Percentiles rank a stretch among this genome's conserved stretches.
Evolutionary conservation across 352 stramenopile species (phyloP).

Genomic region (Pythium aristosporum): DNA sequence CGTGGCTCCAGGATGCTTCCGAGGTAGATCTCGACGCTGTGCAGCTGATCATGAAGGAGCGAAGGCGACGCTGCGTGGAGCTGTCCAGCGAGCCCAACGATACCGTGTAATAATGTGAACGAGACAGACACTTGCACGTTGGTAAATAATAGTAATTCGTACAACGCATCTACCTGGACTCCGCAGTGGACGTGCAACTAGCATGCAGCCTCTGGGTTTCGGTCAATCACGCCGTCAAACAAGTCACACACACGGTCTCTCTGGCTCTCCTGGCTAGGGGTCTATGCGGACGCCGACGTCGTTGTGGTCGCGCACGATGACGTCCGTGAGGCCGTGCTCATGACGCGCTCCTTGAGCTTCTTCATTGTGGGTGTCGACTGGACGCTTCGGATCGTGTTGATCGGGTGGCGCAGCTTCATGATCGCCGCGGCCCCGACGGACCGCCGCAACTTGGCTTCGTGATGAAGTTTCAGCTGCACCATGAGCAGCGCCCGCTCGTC

Average conservation of each 20-base stretch:
- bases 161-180: neutral
- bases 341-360: conserved; percentile 51
- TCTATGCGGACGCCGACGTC: conserved; percentile 22
- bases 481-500: conserved; percentile 62
- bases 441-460: conserved; percentile 45
- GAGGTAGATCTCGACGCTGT: conserved; percentile 35
- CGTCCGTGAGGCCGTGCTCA: conserved; percentile 16
- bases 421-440: conserved; percentile 28
- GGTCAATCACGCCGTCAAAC: neutral
- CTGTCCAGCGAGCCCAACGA: neutral
- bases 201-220: neutral
- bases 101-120: neutral
- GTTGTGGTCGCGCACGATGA: conserved; percentile 34
- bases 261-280: neutral
- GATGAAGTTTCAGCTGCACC: conserved; percentile 53
- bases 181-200: neutral
- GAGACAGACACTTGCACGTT: neutral
- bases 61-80: conserved; percentile 27
- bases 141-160: conserved; percentile 6
- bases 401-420: conserved; percentile 57
- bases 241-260: conserved; percentile 4
- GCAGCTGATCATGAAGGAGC: conserved; percentile 35
- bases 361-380: conserved; percentile 64
- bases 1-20: conserved; percentile 46
- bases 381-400: conserved; percentile 56